A percentile compares a stretch with the other conserved stretches of the same genome.
Conservation (phyloP, 176 grass and related monocot species). For the Bonia amplexicaulis region DNA sequence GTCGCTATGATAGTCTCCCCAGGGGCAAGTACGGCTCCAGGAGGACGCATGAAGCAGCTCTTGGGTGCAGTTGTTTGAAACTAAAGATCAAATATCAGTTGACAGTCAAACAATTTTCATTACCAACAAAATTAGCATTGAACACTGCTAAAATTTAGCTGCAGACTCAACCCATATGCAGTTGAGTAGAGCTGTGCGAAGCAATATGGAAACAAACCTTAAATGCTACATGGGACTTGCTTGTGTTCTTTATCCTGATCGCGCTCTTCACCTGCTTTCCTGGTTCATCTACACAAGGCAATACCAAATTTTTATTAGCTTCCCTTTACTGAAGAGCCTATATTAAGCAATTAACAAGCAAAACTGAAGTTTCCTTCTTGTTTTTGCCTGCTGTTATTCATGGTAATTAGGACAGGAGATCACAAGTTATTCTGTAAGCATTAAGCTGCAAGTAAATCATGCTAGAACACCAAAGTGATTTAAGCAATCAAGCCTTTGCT, state of each 20-base stretch:
- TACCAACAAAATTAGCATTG: conserved; percentile 14
- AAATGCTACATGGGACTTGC: conserved; percentile 91
- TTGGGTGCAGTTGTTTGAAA: conserved; percentile 99
- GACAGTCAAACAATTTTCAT: conserved; percentile 18
- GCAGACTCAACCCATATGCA: background rate
- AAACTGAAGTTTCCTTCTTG: background rate
- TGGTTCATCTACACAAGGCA: conserved; percentile 75
- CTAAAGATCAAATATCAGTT: conserved; percentile 44
- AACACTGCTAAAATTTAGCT: background rate
- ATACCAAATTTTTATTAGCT: background rate
- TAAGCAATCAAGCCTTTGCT: background rate
- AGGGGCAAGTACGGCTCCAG: conserved; percentile 91
- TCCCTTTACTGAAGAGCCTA: conserved; percentile 11
- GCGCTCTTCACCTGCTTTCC: conserved; percentile 93
- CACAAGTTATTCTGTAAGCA: background rate
- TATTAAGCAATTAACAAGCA: background rate
- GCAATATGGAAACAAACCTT: conserved; percentile 57
- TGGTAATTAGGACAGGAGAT: background rate
- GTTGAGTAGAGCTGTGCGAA: conserved; percentile 10
- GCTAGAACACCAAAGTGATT: background rate
- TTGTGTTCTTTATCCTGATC: conserved; percentile 94
- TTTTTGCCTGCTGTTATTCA: background rate
- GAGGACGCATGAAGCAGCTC: conserved; percentile 98
- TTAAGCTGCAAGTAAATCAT: conserved; percentile 11
- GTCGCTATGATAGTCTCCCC: conserved; percentile 92